phyloP scores from a whole-genome alignment of 2,329 filamentous ascomycete species.

The Thyridium curvatum region DNA sequence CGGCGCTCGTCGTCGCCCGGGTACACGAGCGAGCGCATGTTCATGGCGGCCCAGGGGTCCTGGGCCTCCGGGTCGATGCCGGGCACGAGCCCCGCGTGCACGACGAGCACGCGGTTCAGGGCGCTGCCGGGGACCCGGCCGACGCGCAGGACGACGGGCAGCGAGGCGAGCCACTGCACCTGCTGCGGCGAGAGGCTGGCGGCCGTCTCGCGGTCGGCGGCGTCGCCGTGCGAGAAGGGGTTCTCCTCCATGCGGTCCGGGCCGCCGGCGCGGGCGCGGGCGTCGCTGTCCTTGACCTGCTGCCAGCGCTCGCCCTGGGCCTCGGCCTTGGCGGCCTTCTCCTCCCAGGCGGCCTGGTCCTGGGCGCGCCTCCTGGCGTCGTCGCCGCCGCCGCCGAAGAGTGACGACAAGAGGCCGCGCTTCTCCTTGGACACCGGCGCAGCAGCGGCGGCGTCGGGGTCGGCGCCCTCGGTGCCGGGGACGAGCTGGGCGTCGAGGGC shows the following conservation, averaged over 20 bases:
- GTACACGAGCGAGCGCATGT: slow-evolving; percentile 74
- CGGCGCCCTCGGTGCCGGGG: slow-evolving; percentile 12
- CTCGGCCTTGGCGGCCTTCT: slow-evolving; percentile 1
- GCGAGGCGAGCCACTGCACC: slow-evolving; percentile 60
- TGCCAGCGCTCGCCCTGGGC: slow-evolving; percentile 5
- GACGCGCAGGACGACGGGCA: slow-evolving; percentile 72
- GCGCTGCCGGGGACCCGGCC: slow-evolving; percentile 44
- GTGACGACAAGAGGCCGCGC: background rate
- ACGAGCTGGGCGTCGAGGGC: slow-evolving; percentile 23
- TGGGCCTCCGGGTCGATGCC: slow-evolving; percentile 63
- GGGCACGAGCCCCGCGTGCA: slow-evolving; percentile 82
- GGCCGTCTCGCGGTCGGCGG: slow-evolving; percentile 45
- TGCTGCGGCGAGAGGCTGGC: slow-evolving; percentile 51
- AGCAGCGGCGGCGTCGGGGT: background rate
- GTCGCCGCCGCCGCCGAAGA: background rate
- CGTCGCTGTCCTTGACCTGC: slow-evolving; percentile 10
- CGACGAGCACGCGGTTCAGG: slow-evolving; percentile 55
- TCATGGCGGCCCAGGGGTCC: slow-evolving; percentile 80
- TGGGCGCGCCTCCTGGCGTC: slow-evolving; percentile 4
- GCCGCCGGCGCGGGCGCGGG: too few species aligned
- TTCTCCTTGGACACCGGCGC: background rate
- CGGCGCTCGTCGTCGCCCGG: slow-evolving; percentile 46
- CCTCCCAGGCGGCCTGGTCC: slow-evolving; percentile 11
- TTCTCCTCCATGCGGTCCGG: slow-evolving; percentile 6
- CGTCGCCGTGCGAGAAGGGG: slow-evolving; percentile 24